Base-by-base conservation (phyloP, 169 alveolate species). In the Plasmodium cynomolgi region DNA sequence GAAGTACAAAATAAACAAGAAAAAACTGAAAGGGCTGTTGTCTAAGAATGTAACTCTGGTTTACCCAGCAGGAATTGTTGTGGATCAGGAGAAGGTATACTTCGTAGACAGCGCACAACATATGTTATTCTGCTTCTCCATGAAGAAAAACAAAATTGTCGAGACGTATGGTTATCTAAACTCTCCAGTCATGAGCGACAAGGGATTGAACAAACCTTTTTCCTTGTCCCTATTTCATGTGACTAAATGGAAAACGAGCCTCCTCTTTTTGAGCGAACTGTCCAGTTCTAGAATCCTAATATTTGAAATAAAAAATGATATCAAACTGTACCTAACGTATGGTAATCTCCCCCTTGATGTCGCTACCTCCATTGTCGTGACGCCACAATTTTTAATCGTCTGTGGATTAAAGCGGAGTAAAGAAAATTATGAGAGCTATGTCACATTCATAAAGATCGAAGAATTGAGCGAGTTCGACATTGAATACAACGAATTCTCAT, bases 11-110 rank as follows among this genome's bases (percentile, higher is more conserved):
- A 26, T 29, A 54, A 31, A 20, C 33, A 13, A 17, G 37, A 54
- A 11, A 33, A 13, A 58, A 6, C 80, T 58, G n/a, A 17, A 31
- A 2, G 85, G 72, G 31, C 73, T 86, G 31, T 4, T 86, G 58
- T 29, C 80, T 86, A 84, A 75, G 0, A 26, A 23, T 75, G 56
- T 86, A 8, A 75, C 93, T 3, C 2, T 86, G 41, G 44, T 54
- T 31, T 86, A 86, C 81, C 93, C 93, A 9, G 79, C 93, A 86
- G 93, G 93, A 54, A 75, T 86, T 77, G 93, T 86, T 3, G 93
- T 56, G 9, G 58, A 75, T 3, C n/a, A 56, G 29, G 34, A 86
- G 44, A 50, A 33, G 41, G 23, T 86, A 15, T 90, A 90, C 73
- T 90, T 90, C 74, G 94, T 90, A 8, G 94, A 90, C 54, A 74